Percentiles rank a stretch among this genome's conserved stretches.
Conservation (phyloP, 192 early-diverging fungal species). For the Podila verticillata region DNA sequence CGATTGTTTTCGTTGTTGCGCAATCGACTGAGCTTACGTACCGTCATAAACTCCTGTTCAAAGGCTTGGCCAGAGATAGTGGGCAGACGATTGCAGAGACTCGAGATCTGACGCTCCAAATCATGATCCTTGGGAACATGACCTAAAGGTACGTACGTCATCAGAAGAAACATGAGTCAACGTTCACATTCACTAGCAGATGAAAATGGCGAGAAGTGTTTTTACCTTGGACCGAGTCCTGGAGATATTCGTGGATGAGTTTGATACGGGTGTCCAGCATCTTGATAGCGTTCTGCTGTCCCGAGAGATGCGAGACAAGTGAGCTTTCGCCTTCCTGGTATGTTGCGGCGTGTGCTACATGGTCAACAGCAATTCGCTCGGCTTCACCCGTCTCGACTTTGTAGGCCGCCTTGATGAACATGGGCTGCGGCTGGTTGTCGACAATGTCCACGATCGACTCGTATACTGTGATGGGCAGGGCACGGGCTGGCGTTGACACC, state of each 20-base stretch:
- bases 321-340: slow-evolving; percentile 62
- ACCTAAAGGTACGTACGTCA: slow-evolving; percentile 7
- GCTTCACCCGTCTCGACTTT: slow-evolving; percentile 88
- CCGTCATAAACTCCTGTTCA: slow-evolving; percentile 76
- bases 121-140: slow-evolving; percentile 71
- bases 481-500: slow-evolving; percentile 58
- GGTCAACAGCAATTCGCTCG: slow-evolving; percentile 89
- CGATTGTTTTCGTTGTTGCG: neutral
- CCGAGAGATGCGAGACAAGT: slow-evolving; percentile 74
- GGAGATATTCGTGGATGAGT: slow-evolving; percentile 75
- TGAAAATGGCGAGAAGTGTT: neutral
- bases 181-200: neutral
- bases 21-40: slow-evolving; percentile 27
- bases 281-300: slow-evolving; percentile 82
- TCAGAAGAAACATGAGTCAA: neutral
- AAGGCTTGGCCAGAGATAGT: slow-evolving; percentile 73
- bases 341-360: slow-evolving; percentile 77
- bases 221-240: slow-evolving; percentile 74
- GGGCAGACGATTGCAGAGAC: slow-evolving; percentile 77
- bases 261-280: slow-evolving; percentile 82
- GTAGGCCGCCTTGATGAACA: slow-evolving; percentile 74
- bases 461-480: slow-evolving; percentile 81
- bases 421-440: slow-evolving; percentile 60
- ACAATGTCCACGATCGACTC: slow-evolving; percentile 81
- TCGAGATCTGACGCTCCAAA: slow-evolving; percentile 79